Base-by-base conservation (phyloP, 495 filamentous ascomycete genomes). In the Daldinia concentrica region DNA sequence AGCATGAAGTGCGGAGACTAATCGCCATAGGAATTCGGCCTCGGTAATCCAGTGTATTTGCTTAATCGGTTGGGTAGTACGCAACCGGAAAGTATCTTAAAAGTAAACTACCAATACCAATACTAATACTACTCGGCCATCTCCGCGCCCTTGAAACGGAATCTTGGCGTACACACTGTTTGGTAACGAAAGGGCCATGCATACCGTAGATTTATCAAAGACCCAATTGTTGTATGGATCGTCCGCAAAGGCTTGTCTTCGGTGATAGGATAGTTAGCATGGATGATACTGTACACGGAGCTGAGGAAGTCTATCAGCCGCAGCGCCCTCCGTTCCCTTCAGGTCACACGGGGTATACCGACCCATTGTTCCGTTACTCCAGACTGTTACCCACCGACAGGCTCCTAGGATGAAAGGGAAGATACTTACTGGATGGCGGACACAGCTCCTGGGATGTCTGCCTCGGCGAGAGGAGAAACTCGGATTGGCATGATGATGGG, bases 161-260 rank as follows among this genome's bases (percentile, higher is more conserved):
- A 15, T 27, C 68, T 66, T 66, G 68, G 62, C 51, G 50, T 71
- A 15, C 6, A 52, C 15, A 52, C 45, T 29, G 8, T n/a, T 22
- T 12, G 15, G 37, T 50, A 66, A 43, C 15, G 6, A 55, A 27
- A 55, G n/a, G 65, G 54, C 71, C 77, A 64, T 81, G 85, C 88
- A 77, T 86, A 86, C 65, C 78, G 77, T 68, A 79, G 78, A 77
- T 86, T 70, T 83, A 50, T 82, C 80, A 74, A 87, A 90, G 11
- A 87, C 78, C 88, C 88, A 91, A 11, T 81, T 79, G 76, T 88
- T 89, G 72, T 89, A 91, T 15, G 89, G 89, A 71, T 91, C 90
- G 22, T 89, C 83, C 8, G 82, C 82, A 78, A 92, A 91, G 17
- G 88, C 88, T 72, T 84, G 82, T 72, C 76, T 78, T 62, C 86